Percentiles rank a stretch among this genome's conserved stretches.
Evolutionary conservation across 768 basidiomycete genomes (phyloP).

Genomic region (Hirschioporus abietinus): DNA sequence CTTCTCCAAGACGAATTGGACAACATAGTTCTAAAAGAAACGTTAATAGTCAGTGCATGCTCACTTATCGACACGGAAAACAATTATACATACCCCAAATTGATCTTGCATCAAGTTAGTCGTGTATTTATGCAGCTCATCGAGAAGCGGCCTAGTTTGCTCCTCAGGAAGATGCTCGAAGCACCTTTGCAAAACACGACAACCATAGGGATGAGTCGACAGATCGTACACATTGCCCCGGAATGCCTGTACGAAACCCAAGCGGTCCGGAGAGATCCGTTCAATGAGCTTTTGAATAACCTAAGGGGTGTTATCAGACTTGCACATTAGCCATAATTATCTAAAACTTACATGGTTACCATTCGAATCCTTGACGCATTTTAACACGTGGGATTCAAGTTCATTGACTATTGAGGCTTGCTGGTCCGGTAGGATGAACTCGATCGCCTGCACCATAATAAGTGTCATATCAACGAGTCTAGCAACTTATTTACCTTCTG

Average conservation of each 20-base stretch:
- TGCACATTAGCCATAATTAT: background rate
- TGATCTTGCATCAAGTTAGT: slow-evolving; percentile 81
- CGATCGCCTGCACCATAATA: slow-evolving; percentile 59
- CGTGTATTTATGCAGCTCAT: slow-evolving; percentile 74
- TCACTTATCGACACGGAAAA: background rate
- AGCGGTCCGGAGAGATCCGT: slow-evolving; percentile 67
- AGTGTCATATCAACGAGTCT: slow-evolving; percentile 7
- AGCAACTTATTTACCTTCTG: slow-evolving; percentile 60
- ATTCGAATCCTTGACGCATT: slow-evolving; percentile 86
- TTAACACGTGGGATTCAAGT: slow-evolving; percentile 73
- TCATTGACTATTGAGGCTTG: slow-evolving; percentile 72
- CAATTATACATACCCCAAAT: slow-evolving; percentile 64
- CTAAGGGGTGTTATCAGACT: slow-evolving; percentile 28
- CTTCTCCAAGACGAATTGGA: slow-evolving; percentile 87
- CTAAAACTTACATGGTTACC: slow-evolving; percentile 83
- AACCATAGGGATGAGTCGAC: slow-evolving; percentile 87
- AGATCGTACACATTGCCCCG: slow-evolving; percentile 74
- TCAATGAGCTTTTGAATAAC: slow-evolving; percentile 88
- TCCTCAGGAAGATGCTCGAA: slow-evolving; percentile 77
- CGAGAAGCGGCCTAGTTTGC: slow-evolving; percentile 65
- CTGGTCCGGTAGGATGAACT: slow-evolving; percentile 73
- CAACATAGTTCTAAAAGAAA: slow-evolving; percentile 78
- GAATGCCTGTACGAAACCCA: slow-evolving; percentile 73
- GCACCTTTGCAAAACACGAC: slow-evolving; percentile 90
- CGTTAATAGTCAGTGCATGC: slow-evolving; percentile 12